phyloP scores from a whole-genome alignment of 2,329 filamentous ascomycete species.

The Lachnellula suecica region DNA sequence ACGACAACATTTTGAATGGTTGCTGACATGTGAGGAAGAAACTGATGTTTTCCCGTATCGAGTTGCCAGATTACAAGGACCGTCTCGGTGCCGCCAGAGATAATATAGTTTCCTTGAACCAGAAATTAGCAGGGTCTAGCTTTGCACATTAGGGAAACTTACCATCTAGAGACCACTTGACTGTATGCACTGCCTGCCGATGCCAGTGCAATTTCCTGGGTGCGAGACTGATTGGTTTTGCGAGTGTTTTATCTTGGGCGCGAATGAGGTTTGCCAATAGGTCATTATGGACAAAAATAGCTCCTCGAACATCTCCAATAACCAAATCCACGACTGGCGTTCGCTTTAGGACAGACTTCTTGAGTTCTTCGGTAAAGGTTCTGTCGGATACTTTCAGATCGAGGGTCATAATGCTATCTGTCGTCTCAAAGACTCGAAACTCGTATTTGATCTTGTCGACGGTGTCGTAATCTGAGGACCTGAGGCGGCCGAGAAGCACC shows the following conservation, averaged over 20 bases:
- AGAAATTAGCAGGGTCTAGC: conserved; percentile 30
- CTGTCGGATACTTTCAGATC: conserved; percentile 53
- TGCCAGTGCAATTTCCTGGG: conserved; percentile 86
- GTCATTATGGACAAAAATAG: conserved; percentile 80
- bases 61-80: conserved; percentile 92
- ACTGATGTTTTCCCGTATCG: conserved; percentile 79
- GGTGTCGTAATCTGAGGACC: conserved; percentile 31
- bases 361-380: conserved; percentile 18
- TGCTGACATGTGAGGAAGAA: conserved; percentile 85
- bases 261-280: conserved; percentile 53
- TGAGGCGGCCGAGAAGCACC: conserved; percentile 60
- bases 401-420: conserved; percentile 65
- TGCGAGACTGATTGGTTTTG: conserved; percentile 37
- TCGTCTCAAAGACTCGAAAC: conserved; percentile 57
- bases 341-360: conserved; percentile 32
- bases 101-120: conserved; percentile 80
- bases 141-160: conserved; percentile 30
- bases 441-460: conserved; percentile 51
- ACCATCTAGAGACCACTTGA: conserved; percentile 95
- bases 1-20: conserved; percentile 82
- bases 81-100: conserved; percentile 90
- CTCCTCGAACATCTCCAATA: conserved; percentile 73
- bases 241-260: conserved; percentile 37
- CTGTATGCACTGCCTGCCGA: conserved; percentile 73
- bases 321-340: conserved; percentile 65